These are phyloP conservation scores for Arachnomyces sp. DNA, from an alignment of 2,329 filamentous ascomycete species.

Conservation along the genomic window DNA sequence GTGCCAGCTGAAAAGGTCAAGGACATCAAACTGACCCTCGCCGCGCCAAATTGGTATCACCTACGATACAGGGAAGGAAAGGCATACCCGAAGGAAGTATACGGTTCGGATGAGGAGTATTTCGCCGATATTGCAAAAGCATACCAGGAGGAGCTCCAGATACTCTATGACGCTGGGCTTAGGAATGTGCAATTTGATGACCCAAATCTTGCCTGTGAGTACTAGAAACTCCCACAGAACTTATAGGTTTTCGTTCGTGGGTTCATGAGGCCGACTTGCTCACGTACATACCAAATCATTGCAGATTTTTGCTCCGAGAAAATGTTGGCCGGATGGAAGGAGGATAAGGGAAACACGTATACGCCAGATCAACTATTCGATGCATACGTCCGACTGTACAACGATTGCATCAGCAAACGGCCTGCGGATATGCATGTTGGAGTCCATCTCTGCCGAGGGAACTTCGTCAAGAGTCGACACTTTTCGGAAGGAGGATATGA, in stretches of 20 bases:
- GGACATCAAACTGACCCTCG: conserved; percentile 60
- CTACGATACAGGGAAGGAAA: conserved; percentile 49
- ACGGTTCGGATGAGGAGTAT: conserved; percentile 52
- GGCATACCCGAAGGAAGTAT: conserved; percentile 50
- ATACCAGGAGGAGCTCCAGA: conserved; percentile 54
- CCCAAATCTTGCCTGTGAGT: conserved; percentile 58
- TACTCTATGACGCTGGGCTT: conserved; percentile 54
- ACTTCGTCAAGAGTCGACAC: conserved; percentile 58
- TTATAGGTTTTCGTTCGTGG: conserved; percentile 1
- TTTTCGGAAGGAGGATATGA: conserved; percentile 62
- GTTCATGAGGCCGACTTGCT: not conserved
- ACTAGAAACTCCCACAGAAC: not conserved
- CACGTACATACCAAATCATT: not conserved
- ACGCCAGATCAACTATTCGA: conserved; percentile 63
- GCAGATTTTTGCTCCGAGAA: conserved; percentile 66
- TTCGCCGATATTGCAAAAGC: conserved; percentile 58
- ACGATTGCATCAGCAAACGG: conserved; percentile 56
- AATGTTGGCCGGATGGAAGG: conserved; percentile 62
- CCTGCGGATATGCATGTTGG: conserved; percentile 66
- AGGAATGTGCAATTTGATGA: conserved; percentile 62
- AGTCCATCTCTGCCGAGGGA: conserved; percentile 62
- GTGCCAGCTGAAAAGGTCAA: conserved; percentile 54
- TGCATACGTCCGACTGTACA: conserved; percentile 69
- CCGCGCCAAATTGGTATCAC: conserved; percentile 62
- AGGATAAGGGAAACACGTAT: conserved; percentile 59